Evolutionary conservation across 1,139 yeast genomes (phyloP), one percentile per base, ranked within the genome.

Genomic region (Debaryomycetaceae sp.): DNA sequence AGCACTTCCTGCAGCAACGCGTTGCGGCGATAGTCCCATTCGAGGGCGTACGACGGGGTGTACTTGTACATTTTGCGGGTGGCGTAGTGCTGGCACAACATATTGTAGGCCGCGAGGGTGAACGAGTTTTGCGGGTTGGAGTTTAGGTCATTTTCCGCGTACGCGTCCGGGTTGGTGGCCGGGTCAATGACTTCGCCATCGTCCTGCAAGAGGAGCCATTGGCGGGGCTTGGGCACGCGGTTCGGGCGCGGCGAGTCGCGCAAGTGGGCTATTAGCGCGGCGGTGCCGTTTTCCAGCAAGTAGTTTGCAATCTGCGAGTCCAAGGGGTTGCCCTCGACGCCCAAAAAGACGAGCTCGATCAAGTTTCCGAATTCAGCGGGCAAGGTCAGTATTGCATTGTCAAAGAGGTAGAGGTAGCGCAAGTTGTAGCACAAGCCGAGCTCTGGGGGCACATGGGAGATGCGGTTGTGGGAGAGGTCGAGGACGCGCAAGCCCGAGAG

Each of bases 21-120:
- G 34, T 78, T 76, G 47, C 79, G 73, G 55, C 99, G 77, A 55
- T 79, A 86, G n/a, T 80, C 81, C 97, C 97, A 87, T 31, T 77
- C 73, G 38, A 90, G 68, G 5, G 97, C 98, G 98, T 98, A 90
- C 2, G 94, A 76, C 19, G 97, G 97, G 2, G 97, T 86, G 50
- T 83, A 90, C 44, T 82, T 87, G 52, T 83, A 92, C 80, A 87
- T 69, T 51, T 77, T 81, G 14, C 92, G 71, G 7, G 96, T 86
- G 4, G 97, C 97, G 59, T 87, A 87, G 51, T 81, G 93, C 50
- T 90, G 97, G 55, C 98, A 90, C 48, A 90, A 65, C 3, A 94
- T 83, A 53, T 90, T 90, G 62, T 86, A 90, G 27, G 87, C 77
- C 68, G 85, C 66, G 31, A 87, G 62, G 1, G 95, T 81, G 51